Evolutionary conservation across 2,329 filamentous ascomycete species (phyloP).

Genomic region (Penicillium sp.): DNA sequence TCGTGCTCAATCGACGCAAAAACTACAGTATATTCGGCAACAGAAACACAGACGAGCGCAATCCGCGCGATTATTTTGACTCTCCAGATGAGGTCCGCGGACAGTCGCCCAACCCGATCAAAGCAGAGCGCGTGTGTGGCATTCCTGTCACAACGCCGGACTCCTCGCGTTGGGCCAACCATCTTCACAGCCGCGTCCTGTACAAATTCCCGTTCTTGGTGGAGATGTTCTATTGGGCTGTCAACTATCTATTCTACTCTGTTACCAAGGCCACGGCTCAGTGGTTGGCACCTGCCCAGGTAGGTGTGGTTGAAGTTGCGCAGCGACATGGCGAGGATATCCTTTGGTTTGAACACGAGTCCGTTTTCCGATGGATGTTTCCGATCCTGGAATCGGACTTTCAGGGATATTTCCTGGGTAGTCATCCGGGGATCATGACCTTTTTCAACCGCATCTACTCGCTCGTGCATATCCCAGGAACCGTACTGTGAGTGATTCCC

Average conservation of each 20-base stretch:
- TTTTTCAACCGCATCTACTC: constrained; percentile 56
- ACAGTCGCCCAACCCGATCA: constrained; percentile 1
- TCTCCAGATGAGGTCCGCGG: constrained; percentile 22
- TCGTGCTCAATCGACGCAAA: constrained; percentile 53
- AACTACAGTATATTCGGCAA: constrained; percentile 48
- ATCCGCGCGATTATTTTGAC: constrained; percentile 6
- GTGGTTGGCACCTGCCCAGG: constrained; percentile 54
- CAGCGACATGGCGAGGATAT: constrained; percentile 51
- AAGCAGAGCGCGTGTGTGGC: constrained; percentile 46
- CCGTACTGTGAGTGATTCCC: constrained; percentile 50
- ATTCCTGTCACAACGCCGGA: constrained; percentile 59
- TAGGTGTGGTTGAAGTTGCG: constrained; percentile 52
- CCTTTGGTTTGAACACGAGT: constrained; percentile 49
- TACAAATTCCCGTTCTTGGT: constrained; percentile 71
- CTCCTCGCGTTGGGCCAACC: constrained; percentile 62
- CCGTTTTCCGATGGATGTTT: constrained; percentile 45
- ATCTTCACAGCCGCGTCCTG: constrained; percentile 65
- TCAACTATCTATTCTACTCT: constrained; percentile 67
- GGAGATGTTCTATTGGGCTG: constrained; percentile 74
- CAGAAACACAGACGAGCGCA: constrained; percentile 9
- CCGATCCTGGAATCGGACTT: constrained; percentile 49
- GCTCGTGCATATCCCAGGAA: constrained; percentile 56
- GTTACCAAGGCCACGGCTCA: constrained; percentile 60
- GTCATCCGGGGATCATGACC: constrained; percentile 48
- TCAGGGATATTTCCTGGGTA: constrained; percentile 50